phyloP scores from a whole-genome alignment of 75 land plant genomes.

The Sequoiadendron giganteum region DNA sequence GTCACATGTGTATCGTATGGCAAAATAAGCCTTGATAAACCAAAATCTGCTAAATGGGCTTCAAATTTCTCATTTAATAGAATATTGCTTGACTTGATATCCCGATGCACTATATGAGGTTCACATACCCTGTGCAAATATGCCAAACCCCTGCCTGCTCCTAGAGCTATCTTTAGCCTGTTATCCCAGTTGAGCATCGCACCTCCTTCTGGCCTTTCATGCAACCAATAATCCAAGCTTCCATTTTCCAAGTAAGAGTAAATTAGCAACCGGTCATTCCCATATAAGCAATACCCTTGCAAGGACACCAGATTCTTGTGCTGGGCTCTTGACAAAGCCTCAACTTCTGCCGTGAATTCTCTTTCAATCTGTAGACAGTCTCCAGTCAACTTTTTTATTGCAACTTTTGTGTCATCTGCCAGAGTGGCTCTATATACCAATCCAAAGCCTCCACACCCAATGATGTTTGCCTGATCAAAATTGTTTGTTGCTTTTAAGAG shows the following conservation, averaged over 20 bases:
- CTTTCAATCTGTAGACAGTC: slow-evolving; percentile 75
- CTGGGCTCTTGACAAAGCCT: slow-evolving; percentile 69
- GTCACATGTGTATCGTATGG: slow-evolving; percentile 74
- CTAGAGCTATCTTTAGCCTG: slow-evolving; percentile 55
- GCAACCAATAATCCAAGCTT: slow-evolving; percentile 76
- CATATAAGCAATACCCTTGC: slow-evolving; percentile 62
- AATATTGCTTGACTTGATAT: slow-evolving; percentile 77
- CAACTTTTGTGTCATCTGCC: slow-evolving; percentile 57
- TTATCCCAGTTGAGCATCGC: slow-evolving; percentile 47
- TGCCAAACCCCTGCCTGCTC: slow-evolving; percentile 65
- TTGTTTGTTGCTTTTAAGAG: slow-evolving; percentile 61
- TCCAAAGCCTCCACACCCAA: slow-evolving; percentile 80
- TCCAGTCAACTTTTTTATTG: slow-evolving; percentile 68
- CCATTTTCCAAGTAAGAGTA: slow-evolving; percentile 83
- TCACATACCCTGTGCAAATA: slow-evolving; percentile 68
- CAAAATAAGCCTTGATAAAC: slow-evolving; percentile 62
- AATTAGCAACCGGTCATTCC: slow-evolving; percentile 54
- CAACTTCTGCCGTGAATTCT: slow-evolving; percentile 70
- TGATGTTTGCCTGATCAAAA: slow-evolving; percentile 67
- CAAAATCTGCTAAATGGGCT: slow-evolving; percentile 83
- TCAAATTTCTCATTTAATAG: slow-evolving; percentile 66
- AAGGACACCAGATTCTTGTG: slow-evolving; percentile 68
- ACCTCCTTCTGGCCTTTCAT: slow-evolving; percentile 56
- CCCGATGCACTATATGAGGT: slow-evolving; percentile 73
- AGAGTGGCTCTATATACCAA: slow-evolving; percentile 62